Base-by-base conservation (phyloP, 2,329 filamentous ascomycete species). In the Hymenoscyphus repandus region DNA sequence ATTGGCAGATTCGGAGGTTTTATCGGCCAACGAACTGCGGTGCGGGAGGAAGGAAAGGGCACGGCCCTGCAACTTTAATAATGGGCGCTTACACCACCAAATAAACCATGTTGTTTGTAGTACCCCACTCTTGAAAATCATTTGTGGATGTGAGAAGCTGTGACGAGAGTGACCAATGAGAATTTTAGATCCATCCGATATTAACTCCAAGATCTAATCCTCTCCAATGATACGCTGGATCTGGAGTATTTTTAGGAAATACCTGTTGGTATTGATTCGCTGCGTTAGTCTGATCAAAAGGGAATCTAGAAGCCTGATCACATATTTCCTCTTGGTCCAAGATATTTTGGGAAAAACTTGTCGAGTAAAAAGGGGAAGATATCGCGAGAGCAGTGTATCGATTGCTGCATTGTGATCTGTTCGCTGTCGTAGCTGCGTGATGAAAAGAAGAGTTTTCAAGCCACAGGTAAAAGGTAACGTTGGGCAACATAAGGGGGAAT, bases 401-500 rank as follows among this genome's bases (percentile, higher is more conserved):
- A 37, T 32, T 18, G 30, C n/a, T 33, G 42, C 42, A 32, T 17
- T 45, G 42, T 27, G 44, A 34, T 46, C 34, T 18, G 44, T 37
- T 17, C 39, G 36, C 34, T 40, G 45, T 47, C 18, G 45, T 40
- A 47, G 45, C 45, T 47, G 22, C 34, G 20, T 32, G 27, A 37
- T 18, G 37, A 18, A 20, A 46, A 45, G 33, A 45, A 32, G 22
- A 27, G 22, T 27, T 27, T 27, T 27, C 9, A 20, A 20, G 7
- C 27, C 6, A 40, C 32, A 36, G 49, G 48, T 36, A 34, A 31
- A 53, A 7, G 51, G 53, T 56, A 59, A 60, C 56, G 53, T 60
- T 43, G 47, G 52, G 59, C 57, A 37, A 40, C 45, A 47, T 32
- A 22, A 22, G 18, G 43, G 18, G 31, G 1, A 45, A 50, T 30